Base-by-base conservation (phyloP, 371 early-diverging fungal species). In the Mucor velutinosus region DNA sequence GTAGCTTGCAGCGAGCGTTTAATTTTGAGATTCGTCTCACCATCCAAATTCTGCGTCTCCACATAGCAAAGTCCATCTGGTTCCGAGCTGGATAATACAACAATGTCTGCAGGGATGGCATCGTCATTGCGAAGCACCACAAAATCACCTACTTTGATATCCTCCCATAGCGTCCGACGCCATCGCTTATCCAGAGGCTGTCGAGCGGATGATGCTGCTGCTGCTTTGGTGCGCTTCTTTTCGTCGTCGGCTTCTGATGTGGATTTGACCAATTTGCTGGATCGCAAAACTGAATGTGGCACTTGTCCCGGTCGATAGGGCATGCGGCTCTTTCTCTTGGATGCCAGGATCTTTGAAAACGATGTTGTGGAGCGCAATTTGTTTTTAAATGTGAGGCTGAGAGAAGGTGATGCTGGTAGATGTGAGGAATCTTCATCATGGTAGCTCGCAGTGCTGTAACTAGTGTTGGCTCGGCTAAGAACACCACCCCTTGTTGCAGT, bases 81-180 rank as follows among this genome's bases (percentile, higher is more conserved):
- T 60, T 93, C 90, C 15, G 89, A 86, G 1, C 89, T 83, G 7
- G 91, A 85, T 3, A 94, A 72, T 11, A 93, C 80, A 19, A 90
- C 73, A 0, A 91, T 74, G 79, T 97, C 95, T 21, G 94, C 94
- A 6, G 99, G 99, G 1, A 99, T 89, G 58, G 93, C 79, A 33
- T 99, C 94, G 71, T 97, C 89, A 71, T 97, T 93, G 15, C 88
- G 73, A 41, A 99, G 79, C 65, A 87, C 81, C 7, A 99, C 82
- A 65, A 98, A 79, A 65, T 99, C 99, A 37, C 99, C 99, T 1
- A 95, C 96, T 60, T 89, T 86, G 53, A 99, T 74, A 64, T 93
- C 86, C 63, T 91, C 88, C 97, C 98, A 97, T 27, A 70, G 76
- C 1, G 82, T 82, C 60, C 78, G 71, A 55, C 73, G 45, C 90